Conservation (phyloP, 1,139 yeast genomes). For the Saccharomycopsis crataegensis region DNA sequence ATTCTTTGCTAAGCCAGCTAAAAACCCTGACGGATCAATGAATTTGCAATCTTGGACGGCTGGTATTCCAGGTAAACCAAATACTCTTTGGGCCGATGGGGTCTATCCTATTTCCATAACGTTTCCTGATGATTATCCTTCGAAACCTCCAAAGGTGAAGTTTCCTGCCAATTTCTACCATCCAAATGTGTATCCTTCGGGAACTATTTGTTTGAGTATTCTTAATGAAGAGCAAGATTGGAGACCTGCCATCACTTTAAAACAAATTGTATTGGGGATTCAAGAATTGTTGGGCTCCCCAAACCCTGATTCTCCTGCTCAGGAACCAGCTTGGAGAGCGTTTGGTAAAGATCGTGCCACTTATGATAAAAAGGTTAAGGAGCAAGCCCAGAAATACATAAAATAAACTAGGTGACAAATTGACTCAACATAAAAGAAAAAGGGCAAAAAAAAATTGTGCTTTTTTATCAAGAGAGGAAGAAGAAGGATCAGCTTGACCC, state of each 20-base stretch:
- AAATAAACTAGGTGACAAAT: conserved; percentile 24
- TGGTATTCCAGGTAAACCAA: conserved; percentile 88
- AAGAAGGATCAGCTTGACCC: background rate
- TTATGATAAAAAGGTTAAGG: conserved; percentile 71
- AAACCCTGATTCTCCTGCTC: conserved; percentile 95
- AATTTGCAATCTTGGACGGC: conserved; percentile 88
- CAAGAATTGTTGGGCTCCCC: conserved; percentile 89
- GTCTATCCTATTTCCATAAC: conserved; percentile 76
- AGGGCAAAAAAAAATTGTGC: background rate
- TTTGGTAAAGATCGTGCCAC: conserved; percentile 58
- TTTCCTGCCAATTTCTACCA: conserved; percentile 89
- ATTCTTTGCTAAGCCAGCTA: conserved; percentile 84
- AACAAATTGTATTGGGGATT: conserved; percentile 84
- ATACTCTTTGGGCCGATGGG: conserved; percentile 85
- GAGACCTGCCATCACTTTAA: conserved; percentile 94
- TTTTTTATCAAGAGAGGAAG: background rate
- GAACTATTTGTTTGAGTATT: conserved; percentile 88
- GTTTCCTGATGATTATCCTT: conserved; percentile 90
- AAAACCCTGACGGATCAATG: conserved; percentile 69
- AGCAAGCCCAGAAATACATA: conserved; percentile 73
- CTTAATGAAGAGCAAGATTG: conserved; percentile 95
- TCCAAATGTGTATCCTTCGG: conserved; percentile 95
- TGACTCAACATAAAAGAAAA: background rate
- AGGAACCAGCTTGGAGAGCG: conserved; percentile 91
- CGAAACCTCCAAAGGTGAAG: conserved; percentile 90